A percentile compares a stretch with the other conserved stretches of the same genome.
Conservation (phyloP, 2,329 filamentous ascomycete genomes). For the Neofusicoccum cordaticola region DNA sequence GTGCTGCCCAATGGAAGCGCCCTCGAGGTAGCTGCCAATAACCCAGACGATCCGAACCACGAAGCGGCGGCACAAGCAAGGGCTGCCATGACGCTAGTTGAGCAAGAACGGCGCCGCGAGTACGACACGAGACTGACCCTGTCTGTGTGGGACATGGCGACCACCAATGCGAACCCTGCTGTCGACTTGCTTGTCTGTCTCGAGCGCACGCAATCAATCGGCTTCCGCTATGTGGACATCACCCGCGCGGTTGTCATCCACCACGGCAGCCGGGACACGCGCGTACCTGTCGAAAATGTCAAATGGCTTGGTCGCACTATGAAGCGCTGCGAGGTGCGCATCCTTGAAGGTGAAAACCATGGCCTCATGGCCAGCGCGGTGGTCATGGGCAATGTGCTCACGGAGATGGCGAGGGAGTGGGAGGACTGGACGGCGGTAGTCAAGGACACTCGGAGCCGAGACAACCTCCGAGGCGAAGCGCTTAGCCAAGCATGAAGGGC, state of each 20-base stretch:
- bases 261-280: slow-evolving; percentile 83
- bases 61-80: slow-evolving; percentile 29
- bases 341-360: slow-evolving; percentile 89
- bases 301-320: slow-evolving; percentile 93
- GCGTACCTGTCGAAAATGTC: slow-evolving; percentile 93
- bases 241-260: slow-evolving; percentile 88
- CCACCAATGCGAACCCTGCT: slow-evolving; percentile 86
- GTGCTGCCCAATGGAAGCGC: slow-evolving; percentile 40
- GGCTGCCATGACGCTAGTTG: slow-evolving; percentile 60
- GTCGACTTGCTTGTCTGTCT: slow-evolving; percentile 90
- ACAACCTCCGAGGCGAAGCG: slow-evolving; percentile 11
- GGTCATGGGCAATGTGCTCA: slow-evolving; percentile 92
- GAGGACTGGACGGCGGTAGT: slow-evolving; percentile 37
- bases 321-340: slow-evolving; percentile 85
- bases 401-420: slow-evolving; percentile 94
- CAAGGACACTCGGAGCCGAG: slow-evolving; percentile 8
- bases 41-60: slow-evolving; percentile 30
- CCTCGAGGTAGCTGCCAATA: slow-evolving; percentile 28
- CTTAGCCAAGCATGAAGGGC: slow-evolving; percentile 1
- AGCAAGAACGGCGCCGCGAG: slow-evolving; percentile 67
- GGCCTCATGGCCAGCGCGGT: slow-evolving; percentile 90
- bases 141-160: slow-evolving; percentile 91
- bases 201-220: slow-evolving; percentile 85
- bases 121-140: slow-evolving; percentile 88
- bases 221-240: slow-evolving; percentile 96